phyloP scores from a whole-genome alignment of 768 basidiomycete genomes.

The Suillus plorans region DNA sequence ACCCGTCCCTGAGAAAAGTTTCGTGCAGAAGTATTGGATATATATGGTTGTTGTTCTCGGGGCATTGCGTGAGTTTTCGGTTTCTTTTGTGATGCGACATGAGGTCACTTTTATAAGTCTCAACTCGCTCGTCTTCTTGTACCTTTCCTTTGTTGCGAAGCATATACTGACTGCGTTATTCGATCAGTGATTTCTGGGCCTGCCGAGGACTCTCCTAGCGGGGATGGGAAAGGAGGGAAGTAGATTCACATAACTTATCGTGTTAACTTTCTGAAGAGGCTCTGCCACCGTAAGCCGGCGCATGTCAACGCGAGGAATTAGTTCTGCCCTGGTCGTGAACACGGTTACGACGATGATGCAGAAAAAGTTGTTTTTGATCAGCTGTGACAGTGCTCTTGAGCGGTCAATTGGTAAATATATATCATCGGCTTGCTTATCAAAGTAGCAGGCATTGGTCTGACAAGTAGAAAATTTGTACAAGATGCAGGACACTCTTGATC shows the following conservation, averaged over 20 bases:
- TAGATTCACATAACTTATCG: constrained; percentile 8
- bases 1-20: constrained; percentile 68
- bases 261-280: background rate
- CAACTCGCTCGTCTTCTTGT: background rate
- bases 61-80: constrained; percentile 50
- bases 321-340: background rate
- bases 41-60: constrained; percentile 64
- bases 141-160: background rate
- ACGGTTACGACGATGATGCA: no score
- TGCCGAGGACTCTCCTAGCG: constrained; percentile 24
- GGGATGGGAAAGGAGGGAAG: constrained; percentile 24
- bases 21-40: constrained; percentile 91
- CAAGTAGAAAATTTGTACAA: no score
- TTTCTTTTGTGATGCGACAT: background rate
- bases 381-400: no score
- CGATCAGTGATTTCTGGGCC: constrained; percentile 30
- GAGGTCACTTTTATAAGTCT: background rate
- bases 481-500: no score
- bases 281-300: background rate
- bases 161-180: background rate
- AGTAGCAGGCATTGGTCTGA: no score
- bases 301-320: background rate
- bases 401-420: no score
- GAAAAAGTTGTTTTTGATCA: no score
- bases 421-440: no score